phyloP scores from a whole-genome alignment of 2,329 filamentous ascomycete species.

The Elsinoe australis region DNA sequence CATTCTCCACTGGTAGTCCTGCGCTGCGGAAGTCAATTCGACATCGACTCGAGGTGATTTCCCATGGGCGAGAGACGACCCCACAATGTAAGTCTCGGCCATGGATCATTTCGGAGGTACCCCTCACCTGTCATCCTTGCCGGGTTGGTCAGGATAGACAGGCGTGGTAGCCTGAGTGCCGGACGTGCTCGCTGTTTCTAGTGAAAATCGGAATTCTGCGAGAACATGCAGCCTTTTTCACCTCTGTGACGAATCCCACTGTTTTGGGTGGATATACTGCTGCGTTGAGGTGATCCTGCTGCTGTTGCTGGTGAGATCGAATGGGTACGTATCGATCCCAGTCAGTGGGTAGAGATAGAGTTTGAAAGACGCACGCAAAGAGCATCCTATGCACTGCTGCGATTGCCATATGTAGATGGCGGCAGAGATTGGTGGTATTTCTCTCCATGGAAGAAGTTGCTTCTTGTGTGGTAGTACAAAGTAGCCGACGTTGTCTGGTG shows the following conservation, averaged over 20 bases:
- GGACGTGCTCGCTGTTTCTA: constrained; percentile 2
- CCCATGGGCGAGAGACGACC: neutral
- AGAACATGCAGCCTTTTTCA: too few species aligned
- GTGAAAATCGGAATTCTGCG: neutral
- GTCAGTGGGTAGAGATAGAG: constrained; percentile 4
- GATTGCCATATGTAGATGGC: neutral
- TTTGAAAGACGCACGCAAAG: neutral
- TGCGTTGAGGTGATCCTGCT: neutral
- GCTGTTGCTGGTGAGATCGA: neutral
- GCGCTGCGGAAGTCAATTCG: constrained; percentile 3
- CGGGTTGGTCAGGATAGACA: neutral
- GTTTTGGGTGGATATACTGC: neutral
- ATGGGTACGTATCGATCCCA: constrained; percentile 5
- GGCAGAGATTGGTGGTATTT: constrained; percentile 2
- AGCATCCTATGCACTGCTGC: constrained; percentile 1
- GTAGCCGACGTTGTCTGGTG: too few species aligned
- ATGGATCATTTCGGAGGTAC: neutral
- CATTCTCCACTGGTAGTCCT: neutral
- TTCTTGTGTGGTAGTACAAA: too few species aligned
- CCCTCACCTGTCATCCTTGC: neutral
- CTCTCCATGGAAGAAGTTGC: too few species aligned
- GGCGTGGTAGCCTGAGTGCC: neutral
- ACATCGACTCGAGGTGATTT: constrained; percentile 1
- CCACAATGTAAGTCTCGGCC: neutral
- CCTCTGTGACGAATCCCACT: neutral